Evolutionary conservation across 495 filamentous ascomycete genomes (phyloP), one percentile per base, ranked within the genome.

Genomic region (Neurospora sp.): DNA sequence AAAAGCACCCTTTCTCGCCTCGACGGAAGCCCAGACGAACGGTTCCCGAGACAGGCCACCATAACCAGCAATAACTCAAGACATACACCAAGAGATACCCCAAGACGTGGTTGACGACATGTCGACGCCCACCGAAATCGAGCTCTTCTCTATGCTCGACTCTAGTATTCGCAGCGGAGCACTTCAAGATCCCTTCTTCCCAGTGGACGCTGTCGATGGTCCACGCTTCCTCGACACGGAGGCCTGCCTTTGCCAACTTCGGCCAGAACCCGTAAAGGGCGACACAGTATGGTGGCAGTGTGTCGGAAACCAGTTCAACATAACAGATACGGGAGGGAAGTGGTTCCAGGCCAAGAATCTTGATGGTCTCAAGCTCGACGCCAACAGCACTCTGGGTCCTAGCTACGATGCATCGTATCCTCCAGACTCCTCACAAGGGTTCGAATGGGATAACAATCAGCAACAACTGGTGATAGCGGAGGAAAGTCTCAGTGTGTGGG

Each of bases 181-280:
- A 54, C 1, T 54, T 38, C 81, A 82, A 70, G 77, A 81, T 66
- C 81, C 81, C 4, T 82, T 79, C 74, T 72, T 80, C 20, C 80
- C 81, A 12, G 74, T 75, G 71, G 75, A 79, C 2, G 1, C 31
- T 3, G 39, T 74, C 0, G 31, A 46, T 2, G 81, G 83, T 4
- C 83, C 82, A 71, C 71, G 74, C 48, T 85, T 85, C 72, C 74
- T 84, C 37, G 83, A 85, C 70, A 82, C 79, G 1, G 77, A 76
- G 39, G 79, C 77, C 39, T 85, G 83, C 70, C 75, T 79, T 20
- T 85, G 83, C 44, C 78, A 81, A 72, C 74, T 84, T 39, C 78
- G 74, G 27, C 72, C 41, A 20, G 59, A 46, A n/a, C 75, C 69
- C 10, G 70, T 37, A 39, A 54, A 66, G 18, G 23, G 62, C 14